These are phyloP conservation scores for Talaromyces sp. DNA, from an alignment of 2,329 filamentous ascomycete genomes.

Conservation along the genomic window DNA sequence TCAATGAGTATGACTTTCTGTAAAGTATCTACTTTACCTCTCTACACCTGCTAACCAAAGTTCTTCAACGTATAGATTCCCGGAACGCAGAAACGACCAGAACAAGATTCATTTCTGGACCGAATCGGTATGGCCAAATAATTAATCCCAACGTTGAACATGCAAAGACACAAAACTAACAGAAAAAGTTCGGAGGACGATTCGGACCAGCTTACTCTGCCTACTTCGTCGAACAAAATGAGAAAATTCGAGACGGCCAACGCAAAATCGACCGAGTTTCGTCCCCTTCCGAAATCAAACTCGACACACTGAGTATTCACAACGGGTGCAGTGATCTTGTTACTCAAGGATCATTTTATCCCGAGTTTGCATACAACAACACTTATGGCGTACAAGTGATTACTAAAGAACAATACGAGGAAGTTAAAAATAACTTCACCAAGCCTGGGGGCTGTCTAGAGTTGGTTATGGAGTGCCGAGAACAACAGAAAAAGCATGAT, in stretches of 20 bases:
- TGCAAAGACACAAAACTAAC: background rate
- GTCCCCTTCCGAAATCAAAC: conserved; percentile 34
- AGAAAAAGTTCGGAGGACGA: conserved; percentile 27
- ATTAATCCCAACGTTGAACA: background rate
- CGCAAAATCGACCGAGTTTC: conserved; percentile 28
- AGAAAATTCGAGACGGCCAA: conserved; percentile 30
- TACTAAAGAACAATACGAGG: conserved; percentile 36
- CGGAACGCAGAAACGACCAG: conserved; percentile 35
- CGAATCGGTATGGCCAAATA: conserved; percentile 16
- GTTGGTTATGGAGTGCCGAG: conserved; percentile 48
- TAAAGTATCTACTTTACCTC: background rate
- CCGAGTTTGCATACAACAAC: conserved; percentile 44
- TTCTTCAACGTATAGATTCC: conserved; percentile 18
- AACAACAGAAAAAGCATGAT: conserved; percentile 44
- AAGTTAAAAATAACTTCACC: conserved; percentile 41
- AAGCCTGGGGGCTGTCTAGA: conserved; percentile 50
- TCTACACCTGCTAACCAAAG: background rate
- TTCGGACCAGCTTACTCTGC: conserved; percentile 31
- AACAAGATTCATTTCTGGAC: conserved; percentile 28
- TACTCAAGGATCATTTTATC: conserved; percentile 41
- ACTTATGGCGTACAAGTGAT: conserved; percentile 23
- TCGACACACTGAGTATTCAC: conserved; percentile 54
- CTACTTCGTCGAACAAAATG: conserved; percentile 36
- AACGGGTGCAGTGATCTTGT: conserved; percentile 54
- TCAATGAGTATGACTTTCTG: conserved; percentile 15